These are phyloP conservation scores for Pseudogymnoascus sp. DNA, from an alignment of 2,329 filamentous ascomycete species.

Conservation along the genomic window DNA sequence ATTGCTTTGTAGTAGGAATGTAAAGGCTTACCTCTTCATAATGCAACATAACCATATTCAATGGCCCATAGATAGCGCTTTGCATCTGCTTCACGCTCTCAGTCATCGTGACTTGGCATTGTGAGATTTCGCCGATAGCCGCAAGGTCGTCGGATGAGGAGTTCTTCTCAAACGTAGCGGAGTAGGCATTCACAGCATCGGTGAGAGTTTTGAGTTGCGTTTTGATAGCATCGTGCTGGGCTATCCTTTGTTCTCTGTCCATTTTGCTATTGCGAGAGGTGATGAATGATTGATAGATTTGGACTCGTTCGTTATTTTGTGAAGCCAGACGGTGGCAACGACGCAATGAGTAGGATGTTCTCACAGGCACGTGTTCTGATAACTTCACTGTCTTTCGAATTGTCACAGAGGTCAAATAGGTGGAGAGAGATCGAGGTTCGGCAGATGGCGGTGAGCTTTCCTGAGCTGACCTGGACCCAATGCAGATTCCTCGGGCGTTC, in stretches of 20 bases:
- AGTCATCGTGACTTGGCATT: conserved; percentile 8
- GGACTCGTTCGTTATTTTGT: background rate
- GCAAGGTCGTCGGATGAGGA: background rate
- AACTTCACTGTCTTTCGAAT: background rate
- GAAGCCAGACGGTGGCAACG: background rate
- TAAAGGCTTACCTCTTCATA: conserved; percentile 20
- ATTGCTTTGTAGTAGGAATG: background rate
- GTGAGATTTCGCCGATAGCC: background rate
- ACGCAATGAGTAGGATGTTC: background rate
- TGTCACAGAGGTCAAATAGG: background rate
- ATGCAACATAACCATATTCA: conserved; percentile 20
- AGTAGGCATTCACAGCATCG: conserved; percentile 3
- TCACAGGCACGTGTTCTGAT: background rate
- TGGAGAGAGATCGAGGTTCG: background rate
- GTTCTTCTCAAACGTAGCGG: conserved; percentile 8
- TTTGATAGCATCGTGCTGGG: conserved; percentile 7
- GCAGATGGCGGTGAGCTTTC: background rate
- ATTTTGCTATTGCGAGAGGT: background rate
- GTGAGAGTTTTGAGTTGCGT: background rate
- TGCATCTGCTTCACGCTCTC: conserved; percentile 17
- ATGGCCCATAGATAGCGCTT: conserved; percentile 18
- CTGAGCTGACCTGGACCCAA: background rate
- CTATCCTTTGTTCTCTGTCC: conserved; percentile 6
- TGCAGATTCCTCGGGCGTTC: background rate
- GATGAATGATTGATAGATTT: background rate